Conservation (phyloP, 306 rosid species). For the Lathyrus oleraceus region DNA sequence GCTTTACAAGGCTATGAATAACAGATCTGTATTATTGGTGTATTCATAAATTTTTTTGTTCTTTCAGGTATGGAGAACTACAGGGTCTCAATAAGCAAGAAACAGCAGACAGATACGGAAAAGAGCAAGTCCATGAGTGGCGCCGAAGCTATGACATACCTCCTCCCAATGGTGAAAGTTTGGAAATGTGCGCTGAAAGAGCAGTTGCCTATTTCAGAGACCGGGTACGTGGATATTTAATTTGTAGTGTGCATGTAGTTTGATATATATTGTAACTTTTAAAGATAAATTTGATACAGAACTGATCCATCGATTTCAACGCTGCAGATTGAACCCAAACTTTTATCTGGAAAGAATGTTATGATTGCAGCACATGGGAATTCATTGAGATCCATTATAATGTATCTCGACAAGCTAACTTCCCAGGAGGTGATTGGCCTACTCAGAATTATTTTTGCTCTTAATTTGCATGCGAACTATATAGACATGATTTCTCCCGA, state of each 20-base stretch:
- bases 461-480: not conserved
- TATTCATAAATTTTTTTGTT: slow-evolving; percentile 19
- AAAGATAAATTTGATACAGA: slow-evolving; percentile 13
- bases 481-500: slow-evolving; percentile 14
- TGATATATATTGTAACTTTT: slow-evolving; percentile 19
- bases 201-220: slow-evolving; percentile 98
- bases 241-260: not conserved
- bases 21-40: not conserved
- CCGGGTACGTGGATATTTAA: slow-evolving; percentile 49
- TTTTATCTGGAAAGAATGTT: slow-evolving; percentile 85
- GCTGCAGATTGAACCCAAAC: slow-evolving; percentile 89
- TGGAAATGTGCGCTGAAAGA: slow-evolving; percentile 99
- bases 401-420: slow-evolving; percentile 96
- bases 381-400: slow-evolving; percentile 93
- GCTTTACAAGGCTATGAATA: slow-evolving; percentile 12
- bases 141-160: slow-evolving; percentile 94
- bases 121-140: slow-evolving; percentile 97
- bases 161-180: slow-evolving; percentile 98
- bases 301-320: slow-evolving; percentile 38
- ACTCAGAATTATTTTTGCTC: slow-evolving; percentile 1
- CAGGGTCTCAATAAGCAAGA: slow-evolving; percentile 99
- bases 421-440: slow-evolving; percentile 82
- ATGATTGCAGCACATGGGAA: slow-evolving; percentile 99
- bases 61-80: slow-evolving; percentile 89
- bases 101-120: slow-evolving; percentile 95